Base-by-base conservation (phyloP, 192 early-diverging fungal genomes). In the Mycoemilia scoparia region DNA sequence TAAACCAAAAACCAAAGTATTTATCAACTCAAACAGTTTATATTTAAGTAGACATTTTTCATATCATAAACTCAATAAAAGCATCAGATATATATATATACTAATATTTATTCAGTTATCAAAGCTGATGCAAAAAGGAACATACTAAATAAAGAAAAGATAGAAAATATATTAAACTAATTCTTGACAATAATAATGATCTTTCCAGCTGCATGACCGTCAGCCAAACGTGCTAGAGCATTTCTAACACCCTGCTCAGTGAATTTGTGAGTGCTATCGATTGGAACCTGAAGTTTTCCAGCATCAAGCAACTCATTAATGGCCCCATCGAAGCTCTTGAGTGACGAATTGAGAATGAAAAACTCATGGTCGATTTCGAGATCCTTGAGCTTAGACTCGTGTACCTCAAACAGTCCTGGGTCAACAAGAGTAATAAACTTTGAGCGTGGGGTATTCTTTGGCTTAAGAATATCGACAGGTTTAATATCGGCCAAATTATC, bases 131-230 rank as follows among this genome's bases (percentile, higher is more conserved):
- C n/a, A n/a, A n/a, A n/a, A n/a, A n/a, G n/a, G n/a, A n/a, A n/a
- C n/a, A n/a, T n/a, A n/a, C n/a, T n/a, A n/a, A n/a, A n/a, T n/a
- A n/a, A n/a, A n/a, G n/a, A n/a, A n/a, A n/a, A n/a, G n/a, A n/a
- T n/a, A n/a, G n/a, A n/a, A n/a, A n/a, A n/a, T n/a, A n/a, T n/a
- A n/a, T n/a, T n/a, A n/a, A n/a, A n/a, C n/a, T 34, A 46, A 14
- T 48, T 43, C n/a, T 43, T 50, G 15, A 69, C 62, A 10, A 32
- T 22, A 5, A 69, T 44, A n/a, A 69, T 45, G 22, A 69, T 51
- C 30, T 69, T 68, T 16, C 67, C 67, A 0, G 60, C 47, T 0
- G 49, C 63, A 17, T 67, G 67, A 7, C 67, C 67, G 6, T 24
- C 57, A n/a, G 48, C 37, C 12, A 33, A 36, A 33, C 54, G 35